These are phyloP conservation scores for Solioccasus polychromus DNA, from an alignment of 768 basidiomycete species.

Conservation along the genomic window DNA sequence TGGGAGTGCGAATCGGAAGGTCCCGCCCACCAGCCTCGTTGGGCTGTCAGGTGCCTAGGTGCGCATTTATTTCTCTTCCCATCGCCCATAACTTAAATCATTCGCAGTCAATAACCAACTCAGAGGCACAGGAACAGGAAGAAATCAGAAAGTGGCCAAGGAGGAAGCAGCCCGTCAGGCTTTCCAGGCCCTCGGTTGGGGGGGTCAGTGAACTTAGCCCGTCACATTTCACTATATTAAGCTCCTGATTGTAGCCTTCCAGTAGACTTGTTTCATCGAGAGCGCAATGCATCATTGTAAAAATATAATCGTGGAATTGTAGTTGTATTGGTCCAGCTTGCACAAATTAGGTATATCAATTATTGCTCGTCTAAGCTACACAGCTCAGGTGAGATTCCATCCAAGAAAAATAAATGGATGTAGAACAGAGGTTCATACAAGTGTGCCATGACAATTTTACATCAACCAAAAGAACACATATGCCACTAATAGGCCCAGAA, in stretches of 20 bases:
- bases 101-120: slow-evolving; percentile 49
- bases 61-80: slow-evolving; percentile 19
- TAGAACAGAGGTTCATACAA: neutral
- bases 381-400: neutral
- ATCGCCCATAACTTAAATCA: slow-evolving; percentile 1
- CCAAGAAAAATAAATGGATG: too few relatives aligned
- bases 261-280: neutral
- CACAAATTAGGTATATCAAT: too few relatives aligned
- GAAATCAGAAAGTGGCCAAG: slow-evolving; percentile 64
- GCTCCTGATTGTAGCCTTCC: slow-evolving; percentile 10
- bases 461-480: slow-evolving; percentile 57
- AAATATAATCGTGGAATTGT: slow-evolving; percentile 2
- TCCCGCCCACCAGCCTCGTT: slow-evolving; percentile 53
- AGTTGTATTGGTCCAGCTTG: neutral
- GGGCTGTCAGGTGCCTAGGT: slow-evolving; percentile 56
- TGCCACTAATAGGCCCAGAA: slow-evolving; percentile 59
- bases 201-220: slow-evolving; percentile 22
- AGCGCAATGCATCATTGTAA: neutral
- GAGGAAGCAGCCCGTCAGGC: slow-evolving; percentile 66
- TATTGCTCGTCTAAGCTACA: neutral
- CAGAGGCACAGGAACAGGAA: slow-evolving; percentile 49
- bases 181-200: slow-evolving; percentile 53
- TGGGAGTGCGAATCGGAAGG: slow-evolving; percentile 49
- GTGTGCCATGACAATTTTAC: slow-evolving; percentile 9
- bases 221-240: neutral